These are phyloP conservation scores for Rhodotorula graminis DNA, from an alignment of 768 basidiomycete species.

Conservation along the genomic window DNA sequence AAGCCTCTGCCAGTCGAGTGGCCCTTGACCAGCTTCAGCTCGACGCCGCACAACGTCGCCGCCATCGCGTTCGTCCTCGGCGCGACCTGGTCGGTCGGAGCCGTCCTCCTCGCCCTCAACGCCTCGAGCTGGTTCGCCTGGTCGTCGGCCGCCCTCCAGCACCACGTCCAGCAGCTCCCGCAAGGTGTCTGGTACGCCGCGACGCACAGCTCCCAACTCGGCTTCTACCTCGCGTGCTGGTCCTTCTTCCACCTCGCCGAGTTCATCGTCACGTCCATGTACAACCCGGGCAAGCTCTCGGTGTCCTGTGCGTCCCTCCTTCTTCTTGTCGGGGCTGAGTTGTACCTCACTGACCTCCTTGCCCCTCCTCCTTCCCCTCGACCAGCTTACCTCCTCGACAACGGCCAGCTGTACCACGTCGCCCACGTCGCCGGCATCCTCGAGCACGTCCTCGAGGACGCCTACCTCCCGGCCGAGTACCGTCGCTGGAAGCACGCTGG, in stretches of 20 bases:
- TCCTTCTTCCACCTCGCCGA: constrained; percentile 87
- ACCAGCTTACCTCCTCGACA: constrained; percentile 86
- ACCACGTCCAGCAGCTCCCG: background rate
- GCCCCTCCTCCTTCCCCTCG: constrained; percentile 45
- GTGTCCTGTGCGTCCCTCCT: constrained; percentile 72
- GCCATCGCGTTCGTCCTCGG: constrained; percentile 82
- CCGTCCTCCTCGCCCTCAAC: constrained; percentile 45
- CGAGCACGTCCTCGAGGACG: constrained; percentile 65
- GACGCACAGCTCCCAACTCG: constrained; percentile 64
- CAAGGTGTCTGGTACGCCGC: constrained; percentile 17
- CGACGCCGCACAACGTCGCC: constrained; percentile 70
- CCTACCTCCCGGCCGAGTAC: constrained; percentile 28
- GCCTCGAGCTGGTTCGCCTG: constrained; percentile 16
- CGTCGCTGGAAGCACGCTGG: constrained; percentile 34
- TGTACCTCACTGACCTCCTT: constrained; percentile 85
- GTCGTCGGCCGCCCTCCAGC: background rate
- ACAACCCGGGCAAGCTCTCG: constrained; percentile 86
- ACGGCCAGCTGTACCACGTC: constrained; percentile 75
- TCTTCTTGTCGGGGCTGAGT: background rate
- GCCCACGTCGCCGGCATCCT: constrained; percentile 71
- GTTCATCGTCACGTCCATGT: constrained; percentile 90
- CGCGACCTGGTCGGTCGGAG: constrained; percentile 60
- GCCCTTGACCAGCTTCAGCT: constrained; percentile 33
- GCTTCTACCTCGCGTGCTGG: constrained; percentile 78
- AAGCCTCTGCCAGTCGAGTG: constrained; percentile 46